phyloP scores from a whole-genome alignment of 208 protist genomes.

The Vickermania ingenoplastis region DNA sequence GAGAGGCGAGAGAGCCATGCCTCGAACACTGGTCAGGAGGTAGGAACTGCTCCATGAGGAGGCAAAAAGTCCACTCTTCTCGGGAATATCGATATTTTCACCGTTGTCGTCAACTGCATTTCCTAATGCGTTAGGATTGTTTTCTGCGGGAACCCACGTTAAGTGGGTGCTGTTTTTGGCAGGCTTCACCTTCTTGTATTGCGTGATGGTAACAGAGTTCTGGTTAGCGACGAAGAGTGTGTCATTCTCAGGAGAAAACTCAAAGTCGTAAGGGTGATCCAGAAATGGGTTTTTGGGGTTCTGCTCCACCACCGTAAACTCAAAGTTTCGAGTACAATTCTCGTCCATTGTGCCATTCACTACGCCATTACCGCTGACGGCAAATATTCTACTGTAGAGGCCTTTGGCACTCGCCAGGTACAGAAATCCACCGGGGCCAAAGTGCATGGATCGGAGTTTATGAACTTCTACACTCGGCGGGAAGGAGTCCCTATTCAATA shows the following conservation, averaged over 20 bases:
- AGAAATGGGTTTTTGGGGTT: constrained; percentile 55
- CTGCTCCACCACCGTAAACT: constrained; percentile 65
- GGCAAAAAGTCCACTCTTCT: constrained; percentile 61
- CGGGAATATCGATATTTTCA: constrained; percentile 13
- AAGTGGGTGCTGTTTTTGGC: constrained; percentile 1
- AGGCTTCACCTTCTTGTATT: constrained; percentile 24
- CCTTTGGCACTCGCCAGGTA: constrained; percentile 78
- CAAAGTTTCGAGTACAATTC: constrained; percentile 71
- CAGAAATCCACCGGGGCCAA: constrained; percentile 67
- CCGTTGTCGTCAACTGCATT: not conserved
- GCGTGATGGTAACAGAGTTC: constrained; percentile 74
- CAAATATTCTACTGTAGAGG: constrained; percentile 80
- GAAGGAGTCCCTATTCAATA: constrained; percentile 56
- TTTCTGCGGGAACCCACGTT: constrained; percentile 1
- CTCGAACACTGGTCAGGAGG: constrained; percentile 64
- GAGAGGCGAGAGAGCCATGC: constrained; percentile 62
- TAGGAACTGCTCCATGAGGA: constrained; percentile 68
- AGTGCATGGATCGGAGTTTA: constrained; percentile 78
- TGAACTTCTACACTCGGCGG: constrained; percentile 54
- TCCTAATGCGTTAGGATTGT: not conserved
- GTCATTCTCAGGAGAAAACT: constrained; percentile 58
- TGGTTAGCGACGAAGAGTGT: constrained; percentile 81
- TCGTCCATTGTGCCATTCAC: constrained; percentile 58
- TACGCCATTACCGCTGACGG: constrained; percentile 81
- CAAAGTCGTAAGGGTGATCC: constrained; percentile 81